A percentile compares a stretch with the other conserved stretches of the same genome.
phyloP scores from a whole-genome alignment of 768 basidiomycete species.

The Inosperma sp. region DNA sequence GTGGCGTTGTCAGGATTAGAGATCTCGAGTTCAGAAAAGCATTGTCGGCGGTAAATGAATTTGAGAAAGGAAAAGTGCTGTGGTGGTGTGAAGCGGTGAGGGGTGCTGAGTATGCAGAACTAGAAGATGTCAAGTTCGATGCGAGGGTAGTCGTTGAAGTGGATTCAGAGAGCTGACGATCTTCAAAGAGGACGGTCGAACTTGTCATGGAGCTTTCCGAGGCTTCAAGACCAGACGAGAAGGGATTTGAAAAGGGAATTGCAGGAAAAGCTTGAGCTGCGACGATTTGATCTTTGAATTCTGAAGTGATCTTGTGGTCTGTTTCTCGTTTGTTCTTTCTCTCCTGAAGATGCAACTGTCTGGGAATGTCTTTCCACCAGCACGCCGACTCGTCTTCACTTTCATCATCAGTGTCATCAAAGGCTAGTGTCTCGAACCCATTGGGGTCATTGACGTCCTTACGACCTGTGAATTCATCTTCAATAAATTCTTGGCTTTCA shows the following conservation, averaged over 20 bases:
- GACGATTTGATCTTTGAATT: too few relatives aligned
- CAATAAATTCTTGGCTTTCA: neutral
- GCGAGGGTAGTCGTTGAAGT: constrained; percentile 6
- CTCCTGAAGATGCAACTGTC: neutral
- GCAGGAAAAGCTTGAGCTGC: too few relatives aligned
- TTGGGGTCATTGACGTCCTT: neutral
- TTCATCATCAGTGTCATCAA: constrained; percentile 1
- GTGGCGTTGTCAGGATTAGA: too few relatives aligned
- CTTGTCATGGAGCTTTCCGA: neutral
- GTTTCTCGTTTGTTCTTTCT: neutral
- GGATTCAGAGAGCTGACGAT: constrained; percentile 3
- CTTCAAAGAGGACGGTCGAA: neutral
- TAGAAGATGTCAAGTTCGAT: neutral
- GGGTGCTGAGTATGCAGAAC: neutral
- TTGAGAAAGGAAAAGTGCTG: too few relatives aligned
- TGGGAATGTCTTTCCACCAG: constrained; percentile 4
- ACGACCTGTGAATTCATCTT: neutral
- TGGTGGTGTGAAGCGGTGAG: neutral
- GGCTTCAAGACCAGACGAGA: neutral
- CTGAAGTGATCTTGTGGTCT: neutral
- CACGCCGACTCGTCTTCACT: constrained; percentile 1
- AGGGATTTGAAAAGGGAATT: too few relatives aligned
- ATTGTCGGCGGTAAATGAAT: too few relatives aligned
- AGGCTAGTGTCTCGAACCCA: neutral
- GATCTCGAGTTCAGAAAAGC: too few relatives aligned